Base-by-base conservation (phyloP, 805 yeast species). In the Candida lessepsii region DNA sequence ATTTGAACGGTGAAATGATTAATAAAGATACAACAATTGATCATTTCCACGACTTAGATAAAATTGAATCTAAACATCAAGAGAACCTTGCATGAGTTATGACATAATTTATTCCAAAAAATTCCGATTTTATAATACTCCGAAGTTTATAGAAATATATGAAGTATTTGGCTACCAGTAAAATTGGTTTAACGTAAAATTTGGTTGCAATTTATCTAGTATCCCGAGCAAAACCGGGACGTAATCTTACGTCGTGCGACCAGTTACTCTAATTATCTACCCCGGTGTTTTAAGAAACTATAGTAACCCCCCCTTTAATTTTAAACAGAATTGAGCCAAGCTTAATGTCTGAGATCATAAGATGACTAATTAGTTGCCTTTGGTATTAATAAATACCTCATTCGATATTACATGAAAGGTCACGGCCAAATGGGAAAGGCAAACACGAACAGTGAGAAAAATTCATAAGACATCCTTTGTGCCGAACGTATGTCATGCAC, bases 1-100 rank as follows among this genome's bases (percentile, higher is more conserved):
- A 57, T n/a, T 44, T 63, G 26, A 29, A 37, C 14, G 40, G 40
- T 9, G 40, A 37, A 30, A 29, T 37, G 35, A 21, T 37, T 13
- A 37, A 37, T 24, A 35, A 28, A 21, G 27, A 19, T 10, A 20
- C 14, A 7, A 29, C 33, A 4, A 4, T 29, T 7, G 33, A 29
- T 18, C 35, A 32, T 8, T 18, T 17, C 11, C 40, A 35, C 17
- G 27, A 35, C 5, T 26, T 26, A 25, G 29, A 15, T 13, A 38
- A 31, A 27, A 11, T 23, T 4, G 21, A 14, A 18, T 38, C 41
- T 3, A 35, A 26, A 21, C 38, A 35, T 14, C 11, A 35, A 27
- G 38, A 35, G 14, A 23, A 8, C 6, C 32, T 29, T 17, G 23
- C 15, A 17, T 16, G 17, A 29, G 17, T 17, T 17, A 11, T 7